A percentile compares a stretch with the other conserved stretches of the same genome.
phyloP scores from a whole-genome alignment of 306 rosid genomes.

The Luffa aegyptiaca region DNA sequence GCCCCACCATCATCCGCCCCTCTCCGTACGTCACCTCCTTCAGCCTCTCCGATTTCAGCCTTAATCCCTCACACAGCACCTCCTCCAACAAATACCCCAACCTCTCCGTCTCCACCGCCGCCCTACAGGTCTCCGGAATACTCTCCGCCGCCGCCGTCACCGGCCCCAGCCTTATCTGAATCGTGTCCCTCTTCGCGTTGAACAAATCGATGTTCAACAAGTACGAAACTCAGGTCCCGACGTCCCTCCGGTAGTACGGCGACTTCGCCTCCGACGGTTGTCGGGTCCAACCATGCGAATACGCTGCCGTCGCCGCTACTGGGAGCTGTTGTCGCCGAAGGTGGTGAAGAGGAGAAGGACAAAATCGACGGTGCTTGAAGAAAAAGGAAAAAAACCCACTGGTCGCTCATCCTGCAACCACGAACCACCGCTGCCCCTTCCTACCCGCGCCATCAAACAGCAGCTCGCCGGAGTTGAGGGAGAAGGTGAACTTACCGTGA shows the following conservation, averaged over 20 bases:
- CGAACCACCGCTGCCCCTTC: no score
- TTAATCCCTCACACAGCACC: slow-evolving; percentile 34
- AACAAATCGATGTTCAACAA: slow-evolving; percentile 28
- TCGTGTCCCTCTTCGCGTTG: slow-evolving; percentile 40
- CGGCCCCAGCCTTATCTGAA: slow-evolving; percentile 37
- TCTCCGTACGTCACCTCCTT: slow-evolving; percentile 22
- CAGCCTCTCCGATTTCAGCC: slow-evolving; percentile 19
- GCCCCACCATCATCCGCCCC: slow-evolving; percentile 24
- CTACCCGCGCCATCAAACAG: no score
- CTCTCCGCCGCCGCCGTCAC: not conserved
- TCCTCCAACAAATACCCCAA: slow-evolving; percentile 28
- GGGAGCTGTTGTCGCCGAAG: no score
- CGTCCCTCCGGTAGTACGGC: slow-evolving; percentile 11
- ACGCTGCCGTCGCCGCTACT: no score
- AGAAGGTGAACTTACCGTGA: no score
- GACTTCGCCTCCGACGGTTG: slow-evolving; percentile 15
- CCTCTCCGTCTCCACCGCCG: slow-evolving; percentile 25
- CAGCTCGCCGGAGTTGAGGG: no score
- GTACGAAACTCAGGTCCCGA: slow-evolving; percentile 19
- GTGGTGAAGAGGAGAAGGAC: no score
- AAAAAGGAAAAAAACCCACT: no score
- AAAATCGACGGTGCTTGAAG: no score
- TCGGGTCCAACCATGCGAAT: no score
- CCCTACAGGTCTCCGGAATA: slow-evolving; percentile 49
- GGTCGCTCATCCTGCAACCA: no score